Percentiles rank a stretch among this genome's conserved stretches.
Conservation (phyloP, 1,284 basidiomycete species). For the Cutaneotrichosporon dermatis region DNA sequence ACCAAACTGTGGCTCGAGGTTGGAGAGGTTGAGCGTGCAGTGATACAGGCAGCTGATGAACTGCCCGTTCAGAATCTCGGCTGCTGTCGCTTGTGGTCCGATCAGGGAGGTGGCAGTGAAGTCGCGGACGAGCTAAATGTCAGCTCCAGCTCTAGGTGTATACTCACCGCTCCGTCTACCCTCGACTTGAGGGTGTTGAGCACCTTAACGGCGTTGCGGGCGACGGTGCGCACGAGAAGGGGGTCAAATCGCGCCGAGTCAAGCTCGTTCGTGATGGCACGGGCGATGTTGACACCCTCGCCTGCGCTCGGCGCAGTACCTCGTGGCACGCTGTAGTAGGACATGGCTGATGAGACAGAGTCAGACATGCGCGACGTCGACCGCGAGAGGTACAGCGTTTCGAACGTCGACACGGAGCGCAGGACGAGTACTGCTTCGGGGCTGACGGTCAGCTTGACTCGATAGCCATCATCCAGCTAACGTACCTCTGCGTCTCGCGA, state of each 20-base stretch:
- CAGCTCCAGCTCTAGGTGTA: background rate
- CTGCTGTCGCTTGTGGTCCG: constrained; percentile 70
- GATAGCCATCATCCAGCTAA: background rate
- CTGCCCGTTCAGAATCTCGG: constrained; percentile 70
- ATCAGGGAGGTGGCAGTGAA: constrained; percentile 68
- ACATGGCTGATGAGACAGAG: constrained; percentile 66
- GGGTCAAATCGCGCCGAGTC: constrained; percentile 92
- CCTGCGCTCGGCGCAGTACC: constrained; percentile 65
- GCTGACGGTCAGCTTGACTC: constrained; percentile 48
- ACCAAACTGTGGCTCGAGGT: constrained; percentile 66
- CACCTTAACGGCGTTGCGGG: constrained; percentile 63
- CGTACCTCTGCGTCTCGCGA: constrained; percentile 72
- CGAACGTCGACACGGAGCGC: constrained; percentile 73
- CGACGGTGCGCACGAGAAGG: constrained; percentile 69
- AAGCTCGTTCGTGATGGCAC: constrained; percentile 78
- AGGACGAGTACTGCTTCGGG: constrained; percentile 86
- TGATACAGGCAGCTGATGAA: constrained; percentile 74
- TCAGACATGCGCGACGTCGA: constrained; percentile 76
- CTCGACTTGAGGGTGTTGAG: constrained; percentile 63
- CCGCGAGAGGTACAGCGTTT: constrained; percentile 77
- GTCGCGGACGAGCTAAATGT: constrained; percentile 63
- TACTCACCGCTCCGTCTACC: constrained; percentile 63
- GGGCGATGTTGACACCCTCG: constrained; percentile 71
- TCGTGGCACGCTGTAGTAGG: constrained; percentile 54
- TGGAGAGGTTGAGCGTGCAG: constrained; percentile 64